These are phyloP conservation scores for Plasmodium sp. DNA, from an alignment of 169 alveolate species.

Conservation along the genomic window DNA sequence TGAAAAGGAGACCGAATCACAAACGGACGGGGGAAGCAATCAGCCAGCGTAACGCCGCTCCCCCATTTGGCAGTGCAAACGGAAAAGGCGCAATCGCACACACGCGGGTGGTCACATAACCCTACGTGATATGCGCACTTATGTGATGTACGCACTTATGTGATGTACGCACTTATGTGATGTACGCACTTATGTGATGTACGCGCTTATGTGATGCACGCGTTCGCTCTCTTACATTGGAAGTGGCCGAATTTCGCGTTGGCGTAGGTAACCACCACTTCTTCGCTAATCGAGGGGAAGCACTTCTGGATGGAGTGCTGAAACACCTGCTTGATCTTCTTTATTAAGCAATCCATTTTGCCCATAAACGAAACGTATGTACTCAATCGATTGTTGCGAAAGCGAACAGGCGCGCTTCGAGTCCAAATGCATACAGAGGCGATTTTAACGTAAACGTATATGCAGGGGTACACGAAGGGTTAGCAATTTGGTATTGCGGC, in stretches of 20 bases:
- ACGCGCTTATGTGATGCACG: background rate
- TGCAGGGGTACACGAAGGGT: background rate
- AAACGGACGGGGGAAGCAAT: background rate
- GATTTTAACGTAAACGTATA: background rate
- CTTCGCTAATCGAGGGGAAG: slow-evolving; percentile 59
- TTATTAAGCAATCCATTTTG: slow-evolving; percentile 68
- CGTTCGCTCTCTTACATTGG: slow-evolving; percentile 24
- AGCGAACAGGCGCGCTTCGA: background rate
- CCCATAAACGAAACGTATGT: background rate
- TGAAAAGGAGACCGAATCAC: background rate
- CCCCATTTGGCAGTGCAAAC: background rate
- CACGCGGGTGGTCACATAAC: background rate
- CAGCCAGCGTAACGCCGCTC: background rate
- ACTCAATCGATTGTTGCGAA: background rate
- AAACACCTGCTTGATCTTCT: slow-evolving; percentile 39
- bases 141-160: background rate
- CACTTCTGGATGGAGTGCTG: slow-evolving; percentile 66
- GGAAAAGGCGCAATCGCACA: background rate
- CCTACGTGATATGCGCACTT: no score
- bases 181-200: background rate
- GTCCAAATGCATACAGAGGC: background rate
- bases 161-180: background rate
- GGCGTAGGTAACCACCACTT: slow-evolving; percentile 59
- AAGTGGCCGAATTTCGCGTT: slow-evolving; percentile 55
- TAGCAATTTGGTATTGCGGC: background rate